phyloP scores from a whole-genome alignment of 495 filamentous ascomycete species.

The Acidiella bohemica region DNA sequence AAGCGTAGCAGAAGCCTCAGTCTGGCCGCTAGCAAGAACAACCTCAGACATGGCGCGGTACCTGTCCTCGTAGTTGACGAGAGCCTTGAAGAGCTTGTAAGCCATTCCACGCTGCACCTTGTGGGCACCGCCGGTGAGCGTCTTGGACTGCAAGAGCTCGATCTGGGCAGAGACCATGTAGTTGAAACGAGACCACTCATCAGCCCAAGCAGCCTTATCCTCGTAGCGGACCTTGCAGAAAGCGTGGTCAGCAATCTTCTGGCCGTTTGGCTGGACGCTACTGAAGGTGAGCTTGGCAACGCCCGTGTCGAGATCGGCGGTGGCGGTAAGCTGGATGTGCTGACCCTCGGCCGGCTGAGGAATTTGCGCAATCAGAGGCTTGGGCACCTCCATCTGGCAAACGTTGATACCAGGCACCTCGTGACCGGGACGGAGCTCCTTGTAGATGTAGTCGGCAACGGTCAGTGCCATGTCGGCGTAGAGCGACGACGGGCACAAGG shows the following conservation, averaged over 20 bases:
- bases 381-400: conserved; percentile 30
- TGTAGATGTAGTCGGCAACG: conserved; percentile 34
- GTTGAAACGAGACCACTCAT: conserved; percentile 30
- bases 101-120: conserved; percentile 34
- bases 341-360: conserved; percentile 28
- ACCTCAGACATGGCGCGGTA: conserved; percentile 35
- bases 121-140: conserved; percentile 30
- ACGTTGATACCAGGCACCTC: conserved; percentile 29
- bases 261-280: conserved; percentile 29
- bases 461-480: conserved; percentile 41
- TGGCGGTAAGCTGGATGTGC: conserved; percentile 32
- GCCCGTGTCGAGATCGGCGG: conserved; percentile 29
- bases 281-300: conserved; percentile 28
- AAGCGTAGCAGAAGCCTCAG: conserved; percentile 32
- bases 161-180: conserved; percentile 35
- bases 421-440: conserved; percentile 30
- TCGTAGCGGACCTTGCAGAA: conserved; percentile 29
- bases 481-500: conserved; percentile 34
- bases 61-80: conserved; percentile 31
- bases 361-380: conserved; percentile 30
- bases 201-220: conserved; percentile 28
- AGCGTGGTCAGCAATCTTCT: conserved; percentile 28
- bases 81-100: conserved; percentile 36
- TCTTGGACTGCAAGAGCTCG: conserved; percentile 30
- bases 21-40: conserved; percentile 31